Evolutionary conservation across 306 rosid species (phyloP), one percentile per base, ranked within the genome.

Genomic region (Citrullus amarus): DNA sequence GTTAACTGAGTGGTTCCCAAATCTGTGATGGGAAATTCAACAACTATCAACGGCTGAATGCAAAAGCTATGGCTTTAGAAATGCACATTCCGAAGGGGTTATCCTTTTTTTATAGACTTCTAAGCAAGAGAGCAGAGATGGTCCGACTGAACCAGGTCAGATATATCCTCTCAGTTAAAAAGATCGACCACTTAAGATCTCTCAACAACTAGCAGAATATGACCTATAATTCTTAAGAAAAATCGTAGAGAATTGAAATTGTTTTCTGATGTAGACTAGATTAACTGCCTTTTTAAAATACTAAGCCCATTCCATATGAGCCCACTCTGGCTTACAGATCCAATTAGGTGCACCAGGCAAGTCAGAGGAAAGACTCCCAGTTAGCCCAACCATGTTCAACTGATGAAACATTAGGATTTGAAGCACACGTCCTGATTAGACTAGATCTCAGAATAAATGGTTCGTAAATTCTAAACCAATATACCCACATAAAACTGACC

Each of bases 401-500:
- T 30, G 18, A 18, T 41, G 74, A 32, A 36, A 62, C 69, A 34
- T 34, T 36, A 16, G 6, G 71, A 65, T 16, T 65, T 34, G 71
- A 10, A 65, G 12, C n/a, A 56, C 1, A 56, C 66, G n/a, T 17
- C 12, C 4, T 5, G 38, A 56, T 18, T 6, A 57, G 16, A 75
- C 66, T 13, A 28, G 15, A 51, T 48, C 39, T 25, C 16, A 10
- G 15, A 51, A 62, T 12, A 43, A 43, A 18, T 2, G 36, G 55
- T 43, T 5, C 75, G 7, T 22, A 69, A 11, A 69, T 61, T 36
- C 20, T 14, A 68, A 41, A 81, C 60, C 44, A 53, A 48, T 5
- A 50, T 3, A 34, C 2, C n/a, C 46, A 65, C 48, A 63, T 32
- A 38, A 25, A 83, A 85, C 97, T 57, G 76, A 95, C 99, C 99